Evolutionary conservation across 371 early-diverging fungal species (phyloP).

Genomic region (Syncephalastrum monosporum): DNA sequence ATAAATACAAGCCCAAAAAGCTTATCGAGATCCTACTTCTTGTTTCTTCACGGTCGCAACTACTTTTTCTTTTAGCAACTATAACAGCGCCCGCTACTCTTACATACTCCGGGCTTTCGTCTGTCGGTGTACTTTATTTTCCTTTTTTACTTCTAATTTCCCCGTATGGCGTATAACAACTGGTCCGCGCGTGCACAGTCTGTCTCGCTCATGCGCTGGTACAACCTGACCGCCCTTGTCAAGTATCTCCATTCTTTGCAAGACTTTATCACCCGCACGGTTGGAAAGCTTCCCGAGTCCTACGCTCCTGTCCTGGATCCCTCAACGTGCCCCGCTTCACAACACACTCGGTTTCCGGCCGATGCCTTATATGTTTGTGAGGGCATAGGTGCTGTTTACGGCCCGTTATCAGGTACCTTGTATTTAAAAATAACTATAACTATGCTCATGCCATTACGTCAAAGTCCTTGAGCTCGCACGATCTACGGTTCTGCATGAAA

Average conservation of each 20-base stretch:
- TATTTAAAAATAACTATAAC: too few species aligned
- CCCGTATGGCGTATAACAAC: too few species aligned
- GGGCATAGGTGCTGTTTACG: neutral
- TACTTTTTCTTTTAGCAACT: too few species aligned
- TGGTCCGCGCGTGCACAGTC: too few species aligned
- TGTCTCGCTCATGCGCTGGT: constrained; percentile 2
- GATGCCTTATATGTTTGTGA: constrained; percentile 13
- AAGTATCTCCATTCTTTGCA: constrained; percentile 6
- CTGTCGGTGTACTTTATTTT: too few species aligned
- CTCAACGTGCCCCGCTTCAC: constrained; percentile 7
- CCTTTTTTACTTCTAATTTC: too few species aligned
- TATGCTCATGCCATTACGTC: neutral
- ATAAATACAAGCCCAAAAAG: too few species aligned
- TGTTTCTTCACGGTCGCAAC: too few species aligned
- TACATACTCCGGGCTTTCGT: too few species aligned
- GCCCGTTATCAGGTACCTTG: too few species aligned
- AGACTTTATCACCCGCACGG: neutral
- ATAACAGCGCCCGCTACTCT: too few species aligned
- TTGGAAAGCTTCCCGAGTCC: constrained; percentile 6
- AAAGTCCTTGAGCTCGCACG: neutral
- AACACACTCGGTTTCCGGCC: constrained; percentile 6
- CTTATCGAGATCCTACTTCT: too few species aligned
- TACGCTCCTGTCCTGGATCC: constrained; percentile 2
- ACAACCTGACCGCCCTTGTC: constrained; percentile 4
- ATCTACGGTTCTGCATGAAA: constrained; percentile 4